Evolutionary conservation across 2,329 filamentous ascomycete species (phyloP), one percentile per base, ranked within the genome.

Genomic region (Colletotrichum zoysiae): DNA sequence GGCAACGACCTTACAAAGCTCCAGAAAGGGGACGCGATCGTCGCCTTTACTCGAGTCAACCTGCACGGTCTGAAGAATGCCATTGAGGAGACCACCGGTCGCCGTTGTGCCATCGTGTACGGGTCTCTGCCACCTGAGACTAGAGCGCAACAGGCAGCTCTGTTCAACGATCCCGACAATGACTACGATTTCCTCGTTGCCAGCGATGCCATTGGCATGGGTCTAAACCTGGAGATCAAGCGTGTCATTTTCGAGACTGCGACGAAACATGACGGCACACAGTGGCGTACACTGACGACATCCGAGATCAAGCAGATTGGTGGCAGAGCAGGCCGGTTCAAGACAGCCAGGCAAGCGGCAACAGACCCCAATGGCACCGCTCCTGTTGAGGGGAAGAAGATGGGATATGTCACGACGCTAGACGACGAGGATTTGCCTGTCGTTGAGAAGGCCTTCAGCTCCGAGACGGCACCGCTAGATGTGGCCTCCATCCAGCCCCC

Each of bases 191-290:
- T 91, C 76, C 86, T 99, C 7, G 95, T 96, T 35, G 96, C 97
- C 11, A 98, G 94, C 76, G 95, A 98, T 82, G 96, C 96, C 58
- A 95, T 99, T 74, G 96, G 96, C 48, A 98, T 99, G 95, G 96
- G 97, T 1, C 84, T 99, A 30, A 99, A 99, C 78, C 83, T 99
- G 80, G 95, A 91, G 81, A 94, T 98, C 79, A 96, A 95, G 79
- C 92, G 97, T 35, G 89, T 99, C 73, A 89, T 99, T 65, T 96
- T 99, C 75, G 94, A 97, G 77, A 87, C 91, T 0, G 87, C 91
- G 2, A 83, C 86, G 71, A 99, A 98, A 80, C 92, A 87, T 75
- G 88, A 95, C 73, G 92, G 92, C 1, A 78, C 75, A 1, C 82
- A 84, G 6, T 85, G 87, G 40, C 84, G 89, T 20, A 82, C 85